phyloP scores from a whole-genome alignment of 441 rosid genomes.

The Euphorbia celastroides region DNA sequence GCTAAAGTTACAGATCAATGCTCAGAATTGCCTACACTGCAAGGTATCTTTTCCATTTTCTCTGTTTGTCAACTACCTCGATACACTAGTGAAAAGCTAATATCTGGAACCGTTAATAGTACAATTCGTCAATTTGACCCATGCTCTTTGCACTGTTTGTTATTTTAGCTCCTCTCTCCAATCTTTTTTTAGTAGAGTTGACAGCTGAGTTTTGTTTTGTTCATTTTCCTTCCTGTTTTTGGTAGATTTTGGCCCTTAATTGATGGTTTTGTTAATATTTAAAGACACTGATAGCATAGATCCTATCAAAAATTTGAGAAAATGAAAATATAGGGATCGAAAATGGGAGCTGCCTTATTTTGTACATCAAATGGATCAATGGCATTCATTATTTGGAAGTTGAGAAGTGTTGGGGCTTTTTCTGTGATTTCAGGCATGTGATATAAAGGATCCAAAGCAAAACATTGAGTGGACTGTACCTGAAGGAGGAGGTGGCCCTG shows the following conservation, averaged over 20 bases:
- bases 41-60: conserved; percentile 47
- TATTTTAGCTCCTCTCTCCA: not conserved
- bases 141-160: not conserved
- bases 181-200: not conserved
- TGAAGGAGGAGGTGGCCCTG: conserved; percentile 96
- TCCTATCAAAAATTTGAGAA: not conserved
- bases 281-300: not conserved
- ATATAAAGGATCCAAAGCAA: conserved; percentile 91
- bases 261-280: not conserved
- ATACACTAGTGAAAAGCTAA: not conserved
- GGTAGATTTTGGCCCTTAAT: not conserved
- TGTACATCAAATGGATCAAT: not conserved
- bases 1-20: conserved; percentile 80
- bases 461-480: conserved; percentile 96
- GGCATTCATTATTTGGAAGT: not conserved
- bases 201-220: too few species aligned
- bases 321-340: too few species aligned
- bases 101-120: not conserved
- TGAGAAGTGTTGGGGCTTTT: not conserved
- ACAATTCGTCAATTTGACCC: not conserved
- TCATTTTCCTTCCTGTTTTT: too few species aligned
- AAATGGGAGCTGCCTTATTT: too few species aligned
- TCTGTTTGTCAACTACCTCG: not conserved
- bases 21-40: conserved; percentile 95
- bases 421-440: conserved; percentile 68